Conservation (phyloP, 495 filamentous ascomycete genomes). For the Lasiosphaeria ovina region DNA sequence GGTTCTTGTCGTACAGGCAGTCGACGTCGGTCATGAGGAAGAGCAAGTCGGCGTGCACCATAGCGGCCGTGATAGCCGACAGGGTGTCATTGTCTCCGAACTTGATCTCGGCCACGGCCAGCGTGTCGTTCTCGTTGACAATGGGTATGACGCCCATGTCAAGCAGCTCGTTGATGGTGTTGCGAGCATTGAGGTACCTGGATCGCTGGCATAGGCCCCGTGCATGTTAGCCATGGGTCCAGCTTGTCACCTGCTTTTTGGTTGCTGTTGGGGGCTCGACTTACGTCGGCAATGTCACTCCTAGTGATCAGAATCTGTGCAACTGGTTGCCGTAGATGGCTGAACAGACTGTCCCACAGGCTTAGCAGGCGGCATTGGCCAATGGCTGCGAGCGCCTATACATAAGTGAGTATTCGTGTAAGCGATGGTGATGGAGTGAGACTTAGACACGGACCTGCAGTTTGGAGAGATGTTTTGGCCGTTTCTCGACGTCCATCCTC, state of each 20-base stretch:
- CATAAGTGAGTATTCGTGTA: background rate
- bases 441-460: slow-evolving; percentile 58
- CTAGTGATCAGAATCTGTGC: slow-evolving; percentile 94
- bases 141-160: slow-evolving; percentile 97
- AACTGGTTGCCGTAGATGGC: slow-evolving; percentile 81
- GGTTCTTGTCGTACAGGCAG: slow-evolving; percentile 94
- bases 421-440: background rate
- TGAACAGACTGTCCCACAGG: slow-evolving; percentile 91
- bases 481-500: slow-evolving; percentile 83
- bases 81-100: slow-evolving; percentile 99
- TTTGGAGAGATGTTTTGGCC: slow-evolving; percentile 82
- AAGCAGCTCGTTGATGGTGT: slow-evolving; percentile 84
- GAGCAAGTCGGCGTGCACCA: slow-evolving; percentile 94
- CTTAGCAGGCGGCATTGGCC: slow-evolving; percentile 95
- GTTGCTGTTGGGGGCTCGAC: slow-evolving; percentile 15
- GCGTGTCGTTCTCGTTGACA: slow-evolving; percentile 97
- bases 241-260: background rate
- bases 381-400: slow-evolving; percentile 86
- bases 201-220: slow-evolving; percentile 57
- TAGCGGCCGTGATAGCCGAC: slow-evolving; percentile 92
- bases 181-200: slow-evolving; percentile 94
- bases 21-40: slow-evolving; percentile 99
- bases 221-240: background rate
- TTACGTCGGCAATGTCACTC: slow-evolving; percentile 93
- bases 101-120: slow-evolving; percentile 97